Evolutionary conservation across 257 asterid species (phyloP).

Genomic region (Penstemon davidsonii): DNA sequence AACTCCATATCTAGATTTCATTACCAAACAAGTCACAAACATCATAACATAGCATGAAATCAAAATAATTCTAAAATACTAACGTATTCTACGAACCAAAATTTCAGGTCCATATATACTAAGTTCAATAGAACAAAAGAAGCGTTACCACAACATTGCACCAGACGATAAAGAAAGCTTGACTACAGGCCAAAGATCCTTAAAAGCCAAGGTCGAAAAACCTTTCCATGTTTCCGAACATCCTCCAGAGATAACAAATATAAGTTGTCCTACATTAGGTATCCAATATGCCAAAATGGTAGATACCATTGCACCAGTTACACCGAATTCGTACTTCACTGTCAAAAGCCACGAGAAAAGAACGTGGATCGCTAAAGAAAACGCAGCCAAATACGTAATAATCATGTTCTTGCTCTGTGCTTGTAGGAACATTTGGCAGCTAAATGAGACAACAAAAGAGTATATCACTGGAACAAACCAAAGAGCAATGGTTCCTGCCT

Average conservation of each 20-base stretch:
- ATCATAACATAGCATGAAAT: no score
- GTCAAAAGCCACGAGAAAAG: constrained; percentile 68
- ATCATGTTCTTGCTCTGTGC: constrained; percentile 79
- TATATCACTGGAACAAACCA: constrained; percentile 68
- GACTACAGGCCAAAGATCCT: constrained; percentile 68
- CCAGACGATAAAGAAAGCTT: constrained; percentile 79
- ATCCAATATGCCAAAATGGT: constrained; percentile 68
- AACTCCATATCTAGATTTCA: no score
- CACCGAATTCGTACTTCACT: constrained; percentile 44
- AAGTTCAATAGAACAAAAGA: neutral
- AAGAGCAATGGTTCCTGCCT: constrained; percentile 45
- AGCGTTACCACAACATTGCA: constrained; percentile 66
- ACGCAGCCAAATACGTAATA: constrained; percentile 60
- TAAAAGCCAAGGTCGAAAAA: constrained; percentile 53
- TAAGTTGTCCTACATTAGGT: constrained; percentile 63
- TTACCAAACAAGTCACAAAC: no score
- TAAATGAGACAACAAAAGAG: constrained; percentile 50
- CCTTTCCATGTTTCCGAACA: constrained; percentile 78
- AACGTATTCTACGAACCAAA: no score
- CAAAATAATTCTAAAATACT: no score
- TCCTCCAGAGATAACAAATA: constrained; percentile 54
- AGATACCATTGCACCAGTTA: constrained; percentile 65
- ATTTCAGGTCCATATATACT: no score
- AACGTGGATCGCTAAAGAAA: constrained; percentile 49
- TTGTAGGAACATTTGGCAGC: constrained; percentile 78